Percentiles rank a stretch among this genome's conserved stretches.
phyloP scores from a whole-genome alignment of 208 protist species.

The Lotmaria passim region DNA sequence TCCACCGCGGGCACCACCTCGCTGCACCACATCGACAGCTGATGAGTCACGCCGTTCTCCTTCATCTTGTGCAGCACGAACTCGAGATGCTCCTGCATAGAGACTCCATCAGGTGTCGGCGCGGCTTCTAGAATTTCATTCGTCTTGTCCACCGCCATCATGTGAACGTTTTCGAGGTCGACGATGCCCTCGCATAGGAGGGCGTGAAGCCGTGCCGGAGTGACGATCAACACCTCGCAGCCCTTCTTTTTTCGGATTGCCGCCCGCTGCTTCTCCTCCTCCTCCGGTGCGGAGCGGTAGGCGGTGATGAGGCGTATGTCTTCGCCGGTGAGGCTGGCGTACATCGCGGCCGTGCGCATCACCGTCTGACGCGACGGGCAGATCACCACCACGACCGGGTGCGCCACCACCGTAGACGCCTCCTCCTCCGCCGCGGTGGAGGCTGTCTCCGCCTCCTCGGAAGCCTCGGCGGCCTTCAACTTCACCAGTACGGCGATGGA shows the following conservation, averaged over 20 bases:
- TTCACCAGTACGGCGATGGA: conserved; percentile 50
- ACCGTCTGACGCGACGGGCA: conserved; percentile 97
- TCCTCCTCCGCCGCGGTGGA: background rate
- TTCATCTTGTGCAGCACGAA: conserved; percentile 81
- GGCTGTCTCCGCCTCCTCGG: background rate
- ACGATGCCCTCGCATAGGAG: conserved; percentile 57
- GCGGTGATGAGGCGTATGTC: conserved; percentile 60
- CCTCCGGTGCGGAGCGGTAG: conserved; percentile 7
- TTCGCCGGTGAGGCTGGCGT: conserved; percentile 60
- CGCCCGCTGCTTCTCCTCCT: conserved; percentile 84
- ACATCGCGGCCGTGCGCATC: conserved; percentile 95
- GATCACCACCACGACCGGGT: conserved; percentile 94
- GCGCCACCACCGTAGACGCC: conserved; percentile 21
- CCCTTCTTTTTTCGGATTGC: conserved; percentile 66
- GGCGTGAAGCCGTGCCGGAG: conserved; percentile 73
- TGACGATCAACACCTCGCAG: conserved; percentile 93
- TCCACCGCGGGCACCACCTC: conserved; percentile 62
- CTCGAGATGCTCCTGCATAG: conserved; percentile 65
- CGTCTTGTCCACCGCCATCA: conserved; percentile 95
- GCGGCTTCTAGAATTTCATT: conserved; percentile 95
- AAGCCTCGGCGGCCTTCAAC: conserved; percentile 4
- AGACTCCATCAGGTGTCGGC: conserved; percentile 24
- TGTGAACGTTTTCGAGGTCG: conserved; percentile 70
- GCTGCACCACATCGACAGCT: conserved; percentile 95
- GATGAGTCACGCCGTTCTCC: conserved; percentile 59